These are phyloP conservation scores for Pythium plurisporium DNA, from an alignment of 352 stramenopile species.

Conservation along the genomic window DNA sequence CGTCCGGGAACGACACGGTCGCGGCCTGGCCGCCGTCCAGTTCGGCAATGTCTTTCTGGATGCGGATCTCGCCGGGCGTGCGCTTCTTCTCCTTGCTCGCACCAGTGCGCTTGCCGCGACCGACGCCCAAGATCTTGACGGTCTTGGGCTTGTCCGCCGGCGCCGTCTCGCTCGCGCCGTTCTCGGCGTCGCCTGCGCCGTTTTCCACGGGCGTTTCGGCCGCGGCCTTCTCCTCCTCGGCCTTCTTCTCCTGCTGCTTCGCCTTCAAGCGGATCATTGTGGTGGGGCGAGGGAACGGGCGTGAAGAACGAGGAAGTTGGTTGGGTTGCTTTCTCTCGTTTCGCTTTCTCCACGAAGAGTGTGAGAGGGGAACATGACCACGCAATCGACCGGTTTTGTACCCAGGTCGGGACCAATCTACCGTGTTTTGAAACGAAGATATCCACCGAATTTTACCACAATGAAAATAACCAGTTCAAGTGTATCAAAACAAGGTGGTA, in stretches of 20 bases:
- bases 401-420: background rate
- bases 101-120: slow-evolving; percentile 63
- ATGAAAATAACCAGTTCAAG: background rate
- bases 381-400: background rate
- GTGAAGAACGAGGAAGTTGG: too few relatives aligned
- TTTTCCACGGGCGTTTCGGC: slow-evolving; percentile 8
- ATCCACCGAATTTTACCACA: background rate
- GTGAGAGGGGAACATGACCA: background rate
- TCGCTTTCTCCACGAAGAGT: background rate
- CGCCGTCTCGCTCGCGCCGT: slow-evolving; percentile 1
- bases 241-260: slow-evolving; percentile 84
- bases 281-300: too few relatives aligned
- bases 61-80: slow-evolving; percentile 96
- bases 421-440: slow-evolving; percentile 3
- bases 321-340: slow-evolving; percentile 5
- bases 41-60: slow-evolving; percentile 99
- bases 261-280: slow-evolving; percentile 79
- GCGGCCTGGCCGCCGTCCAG: slow-evolving; percentile 96
- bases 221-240: slow-evolving; percentile 57
- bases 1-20: slow-evolving; percentile 94
- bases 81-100: slow-evolving; percentile 88
- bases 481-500: background rate
- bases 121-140: slow-evolving; percentile 79
- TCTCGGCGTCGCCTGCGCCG: slow-evolving; percentile 22
- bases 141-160: slow-evolving; percentile 60